These are phyloP conservation scores for Acer saccharum DNA, from an alignment of 345 rosid genomes.

Conservation along the genomic window DNA sequence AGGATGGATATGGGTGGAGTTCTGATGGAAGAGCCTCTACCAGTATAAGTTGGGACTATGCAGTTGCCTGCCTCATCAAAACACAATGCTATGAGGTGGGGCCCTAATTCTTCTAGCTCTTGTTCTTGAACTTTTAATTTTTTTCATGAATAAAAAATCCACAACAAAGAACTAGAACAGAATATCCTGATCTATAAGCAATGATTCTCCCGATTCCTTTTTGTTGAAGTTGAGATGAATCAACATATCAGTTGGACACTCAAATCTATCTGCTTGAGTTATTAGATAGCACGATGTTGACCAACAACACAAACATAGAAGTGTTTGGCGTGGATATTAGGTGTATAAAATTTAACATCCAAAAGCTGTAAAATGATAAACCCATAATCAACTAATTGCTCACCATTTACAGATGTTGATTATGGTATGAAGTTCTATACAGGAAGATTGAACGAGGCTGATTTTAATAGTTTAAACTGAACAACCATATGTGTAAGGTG, in stretches of 20 bases:
- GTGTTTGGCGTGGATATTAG: slow-evolving; percentile 6
- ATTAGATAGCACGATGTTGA: background rate
- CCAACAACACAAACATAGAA: background rate
- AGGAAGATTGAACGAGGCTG: background rate
- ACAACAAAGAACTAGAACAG: background rate
- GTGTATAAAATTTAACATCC: background rate
- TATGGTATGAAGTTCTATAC: background rate
- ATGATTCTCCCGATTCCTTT: background rate
- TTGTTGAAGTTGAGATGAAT: slow-evolving; percentile 2
- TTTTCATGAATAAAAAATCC: background rate
- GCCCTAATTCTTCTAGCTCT: slow-evolving; percentile 15
- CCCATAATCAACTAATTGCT: slow-evolving; percentile 5
- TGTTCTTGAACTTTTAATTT: slow-evolving; percentile 18
- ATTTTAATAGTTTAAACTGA: background rate
- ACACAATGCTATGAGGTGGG: slow-evolving; percentile 33
- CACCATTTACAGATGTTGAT: background rate
- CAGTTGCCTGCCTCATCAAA: slow-evolving; percentile 15
- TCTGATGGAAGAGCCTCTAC: slow-evolving; percentile 56
- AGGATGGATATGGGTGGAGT: slow-evolving; percentile 91
- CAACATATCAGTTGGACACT: background rate
- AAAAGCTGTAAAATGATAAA: background rate
- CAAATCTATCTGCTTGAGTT: background rate
- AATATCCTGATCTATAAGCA: background rate
- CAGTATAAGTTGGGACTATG: slow-evolving; percentile 33
- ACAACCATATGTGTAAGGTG: background rate